Evolutionary conservation across 2,329 filamentous ascomycete species (phyloP).

Genomic region (Trichoderma sp.): DNA sequence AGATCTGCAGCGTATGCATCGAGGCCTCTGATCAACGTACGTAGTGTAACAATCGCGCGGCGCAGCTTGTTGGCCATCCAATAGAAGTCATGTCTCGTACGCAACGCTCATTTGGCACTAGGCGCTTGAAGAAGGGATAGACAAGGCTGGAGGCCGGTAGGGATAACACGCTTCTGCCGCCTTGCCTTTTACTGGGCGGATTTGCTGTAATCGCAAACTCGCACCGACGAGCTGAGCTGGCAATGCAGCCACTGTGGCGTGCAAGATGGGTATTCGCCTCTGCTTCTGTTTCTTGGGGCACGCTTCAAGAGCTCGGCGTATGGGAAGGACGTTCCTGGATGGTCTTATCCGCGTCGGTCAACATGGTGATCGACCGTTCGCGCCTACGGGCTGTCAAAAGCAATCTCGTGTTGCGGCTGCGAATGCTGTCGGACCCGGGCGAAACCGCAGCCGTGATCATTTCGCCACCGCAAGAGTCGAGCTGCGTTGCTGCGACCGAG

Average conservation of each 20-base stretch:
- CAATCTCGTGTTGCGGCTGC: neutral
- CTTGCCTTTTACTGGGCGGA: neutral
- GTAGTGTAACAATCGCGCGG: neutral
- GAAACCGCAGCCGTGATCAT: constrained; percentile 6
- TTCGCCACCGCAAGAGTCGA: constrained; percentile 7
- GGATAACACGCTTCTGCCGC: constrained; percentile 13
- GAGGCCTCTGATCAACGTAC: neutral
- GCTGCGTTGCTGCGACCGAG: neutral
- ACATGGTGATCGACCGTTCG: neutral
- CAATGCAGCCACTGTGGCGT: constrained; percentile 13
- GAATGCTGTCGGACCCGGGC: constrained; percentile 11
- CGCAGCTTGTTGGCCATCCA: neutral
- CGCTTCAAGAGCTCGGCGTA: no score
- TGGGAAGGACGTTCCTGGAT: neutral
- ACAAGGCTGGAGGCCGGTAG: neutral
- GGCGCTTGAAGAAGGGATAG: constrained; percentile 12
- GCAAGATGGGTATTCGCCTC: neutral
- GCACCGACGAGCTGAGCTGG: constrained; percentile 10
- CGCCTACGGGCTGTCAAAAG: neutral
- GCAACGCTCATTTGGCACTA: constrained; percentile 1
- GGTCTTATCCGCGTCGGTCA: neutral
- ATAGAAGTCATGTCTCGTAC: neutral
- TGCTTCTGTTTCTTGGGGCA: neutral
- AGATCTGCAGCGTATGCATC: neutral
- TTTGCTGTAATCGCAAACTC: neutral